phyloP scores from a whole-genome alignment of 441 rosid species.

The Corymbia calophylla region DNA sequence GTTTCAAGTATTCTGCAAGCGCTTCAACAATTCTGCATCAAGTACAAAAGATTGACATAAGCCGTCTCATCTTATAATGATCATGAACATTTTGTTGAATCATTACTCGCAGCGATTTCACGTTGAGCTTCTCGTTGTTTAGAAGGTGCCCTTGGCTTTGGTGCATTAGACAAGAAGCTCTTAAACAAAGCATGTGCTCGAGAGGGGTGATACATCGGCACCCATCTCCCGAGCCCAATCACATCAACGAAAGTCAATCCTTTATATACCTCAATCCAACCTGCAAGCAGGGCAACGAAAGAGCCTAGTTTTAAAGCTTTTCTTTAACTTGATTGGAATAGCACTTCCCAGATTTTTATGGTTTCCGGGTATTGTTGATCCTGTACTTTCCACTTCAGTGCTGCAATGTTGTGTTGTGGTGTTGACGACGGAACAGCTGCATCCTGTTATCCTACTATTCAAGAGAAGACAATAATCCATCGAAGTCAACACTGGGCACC shows the following conservation, averaged over 20 bases:
- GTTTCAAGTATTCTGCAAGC: neutral
- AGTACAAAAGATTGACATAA: neutral
- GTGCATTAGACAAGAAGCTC: neutral
- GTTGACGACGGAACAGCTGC: neutral
- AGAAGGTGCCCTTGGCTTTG: neutral
- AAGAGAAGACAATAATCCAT: neutral
- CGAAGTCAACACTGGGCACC: neutral
- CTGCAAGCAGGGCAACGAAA: neutral
- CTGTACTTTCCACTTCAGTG: neutral
- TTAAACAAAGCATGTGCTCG: neutral
- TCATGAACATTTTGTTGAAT: neutral
- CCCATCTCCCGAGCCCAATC: neutral
- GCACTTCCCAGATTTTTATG: neutral
- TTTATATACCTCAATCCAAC: neutral
- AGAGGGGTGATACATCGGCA: neutral
- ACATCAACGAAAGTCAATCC: neutral
- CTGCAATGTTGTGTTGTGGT: neutral
- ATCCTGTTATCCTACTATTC: neutral
- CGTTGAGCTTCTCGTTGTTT: neutral
- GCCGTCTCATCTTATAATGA: neutral
- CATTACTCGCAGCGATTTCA: neutral
- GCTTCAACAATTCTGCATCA: neutral
- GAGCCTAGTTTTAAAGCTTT: neutral
- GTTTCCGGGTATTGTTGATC: neutral
- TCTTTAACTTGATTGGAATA: neutral